Evolutionary conservation across 2,329 filamentous ascomycete genomes (phyloP).

Genomic region (Fusarium concolor): DNA sequence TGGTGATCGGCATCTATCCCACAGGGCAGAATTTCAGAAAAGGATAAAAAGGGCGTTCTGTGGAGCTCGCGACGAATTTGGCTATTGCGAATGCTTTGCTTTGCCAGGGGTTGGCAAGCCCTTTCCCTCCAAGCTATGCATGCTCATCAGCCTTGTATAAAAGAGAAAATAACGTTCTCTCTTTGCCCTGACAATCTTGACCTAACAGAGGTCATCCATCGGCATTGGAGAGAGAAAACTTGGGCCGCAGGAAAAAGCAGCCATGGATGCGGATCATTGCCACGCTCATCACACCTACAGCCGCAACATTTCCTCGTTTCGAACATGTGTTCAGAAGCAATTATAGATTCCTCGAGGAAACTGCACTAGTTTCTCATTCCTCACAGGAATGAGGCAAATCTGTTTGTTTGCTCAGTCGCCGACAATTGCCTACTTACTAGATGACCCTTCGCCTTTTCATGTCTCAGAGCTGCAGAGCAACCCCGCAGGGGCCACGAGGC

Average conservation of each 20-base stretch:
- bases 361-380: constrained; percentile 42
- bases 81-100: constrained; percentile 11
- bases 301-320: constrained; percentile 25
- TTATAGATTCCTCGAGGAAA: constrained; percentile 49
- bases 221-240: not conserved
- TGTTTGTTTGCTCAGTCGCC: constrained; percentile 26
- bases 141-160: constrained; percentile 13
- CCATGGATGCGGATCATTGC: constrained; percentile 21
- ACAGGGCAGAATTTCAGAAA: not conserved
- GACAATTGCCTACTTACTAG: not conserved
- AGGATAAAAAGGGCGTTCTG: constrained; percentile 23
- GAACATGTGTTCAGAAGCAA: constrained; percentile 45
- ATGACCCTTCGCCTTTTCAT: constrained; percentile 16
- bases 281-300: constrained; percentile 6
- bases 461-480: constrained; percentile 28
- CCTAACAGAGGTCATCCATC: not conserved
- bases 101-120: not conserved
- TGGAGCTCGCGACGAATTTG: constrained; percentile 18
- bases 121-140: not conserved
- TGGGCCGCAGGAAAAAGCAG: not conserved
- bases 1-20: not conserved
- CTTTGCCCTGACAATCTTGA: constrained; percentile 23
- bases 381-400: constrained; percentile 13
- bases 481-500: constrained; percentile 36
- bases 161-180: constrained; percentile 6